These are phyloP conservation scores for Trapa bicornis DNA, from an alignment of 345 rosid species.

Conservation along the genomic window DNA sequence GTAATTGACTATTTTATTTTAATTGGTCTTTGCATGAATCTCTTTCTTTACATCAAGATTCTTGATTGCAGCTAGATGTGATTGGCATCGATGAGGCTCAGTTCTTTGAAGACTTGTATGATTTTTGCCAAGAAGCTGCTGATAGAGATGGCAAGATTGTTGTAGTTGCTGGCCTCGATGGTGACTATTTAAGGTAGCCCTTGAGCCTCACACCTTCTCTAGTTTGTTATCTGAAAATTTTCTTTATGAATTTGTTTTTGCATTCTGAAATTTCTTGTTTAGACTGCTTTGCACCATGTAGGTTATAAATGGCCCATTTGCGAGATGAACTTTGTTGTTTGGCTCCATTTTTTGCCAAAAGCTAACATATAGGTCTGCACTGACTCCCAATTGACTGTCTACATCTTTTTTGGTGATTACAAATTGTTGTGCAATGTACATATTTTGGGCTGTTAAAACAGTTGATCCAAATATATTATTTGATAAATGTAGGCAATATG, in stretches of 20 bases:
- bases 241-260: not conserved
- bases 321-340: not conserved
- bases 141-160: constrained; percentile 69
- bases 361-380: not conserved
- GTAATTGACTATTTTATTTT: not conserved
- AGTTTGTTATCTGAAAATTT: not conserved
- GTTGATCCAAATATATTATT: not conserved
- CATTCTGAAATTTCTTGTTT: not conserved
- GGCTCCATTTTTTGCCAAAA: not conserved
- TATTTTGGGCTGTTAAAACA: not conserved
- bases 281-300: not conserved
- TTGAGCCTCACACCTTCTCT: not conserved
- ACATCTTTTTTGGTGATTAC: not conserved
- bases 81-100: constrained; percentile 95
- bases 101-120: constrained; percentile 71
- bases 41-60: not conserved
- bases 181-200: constrained; percentile 64
- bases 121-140: constrained; percentile 79
- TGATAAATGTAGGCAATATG: not conserved
- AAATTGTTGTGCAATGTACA: not conserved
- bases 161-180: constrained; percentile 85
- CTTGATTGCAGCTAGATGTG: constrained; percentile 53
- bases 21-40: not conserved
- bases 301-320: no score
- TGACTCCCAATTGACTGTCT: not conserved